phyloP scores from a whole-genome alignment of 768 basidiomycete genomes.

The Amanita subjunquillea region DNA sequence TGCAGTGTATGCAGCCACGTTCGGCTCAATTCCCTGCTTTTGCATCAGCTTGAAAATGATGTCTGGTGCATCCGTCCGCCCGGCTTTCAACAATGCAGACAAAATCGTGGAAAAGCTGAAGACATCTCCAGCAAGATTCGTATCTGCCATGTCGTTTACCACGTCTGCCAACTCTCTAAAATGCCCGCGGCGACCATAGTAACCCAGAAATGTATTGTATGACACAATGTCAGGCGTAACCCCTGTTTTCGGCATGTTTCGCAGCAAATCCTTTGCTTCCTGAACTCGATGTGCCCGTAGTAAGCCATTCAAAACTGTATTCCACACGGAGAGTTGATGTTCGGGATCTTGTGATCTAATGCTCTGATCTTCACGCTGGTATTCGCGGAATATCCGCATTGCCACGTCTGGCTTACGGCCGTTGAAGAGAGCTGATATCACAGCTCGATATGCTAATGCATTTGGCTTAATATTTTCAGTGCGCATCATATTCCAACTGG shows the following conservation, averaged over 20 bases:
- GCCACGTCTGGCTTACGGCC: slow-evolving; percentile 42
- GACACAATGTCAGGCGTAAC: slow-evolving; percentile 64
- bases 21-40: slow-evolving; percentile 63
- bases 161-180: slow-evolving; percentile 48
- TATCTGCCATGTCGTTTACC: slow-evolving; percentile 46
- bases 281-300: slow-evolving; percentile 31
- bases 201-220: slow-evolving; percentile 72
- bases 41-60: slow-evolving; percentile 66
- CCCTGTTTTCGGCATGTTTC: slow-evolving; percentile 34
- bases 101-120: slow-evolving; percentile 85
- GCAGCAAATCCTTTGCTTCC: slow-evolving; percentile 32
- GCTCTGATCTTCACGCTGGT: slow-evolving; percentile 27
- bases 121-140: slow-evolving; percentile 58
- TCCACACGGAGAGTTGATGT: slow-evolving; percentile 43
- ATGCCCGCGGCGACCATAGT: slow-evolving; percentile 54
- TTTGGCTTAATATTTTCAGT: slow-evolving; percentile 49
- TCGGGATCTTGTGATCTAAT: slow-evolving; percentile 6
- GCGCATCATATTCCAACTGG: slow-evolving; percentile 56
- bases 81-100: slow-evolving; percentile 60
- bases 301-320: slow-evolving; percentile 65
- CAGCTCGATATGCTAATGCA: slow-evolving; percentile 53
- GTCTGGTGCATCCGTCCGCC: slow-evolving; percentile 54
- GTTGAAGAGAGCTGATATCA: slow-evolving; percentile 53
- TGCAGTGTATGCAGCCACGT: slow-evolving; percentile 65
- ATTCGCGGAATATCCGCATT: slow-evolving; percentile 37